A percentile compares a stretch with the other conserved stretches of the same genome.
These are phyloP conservation scores for Penicillium coffeae DNA, from an alignment of 495 filamentous ascomycete species.

Conservation along the genomic window DNA sequence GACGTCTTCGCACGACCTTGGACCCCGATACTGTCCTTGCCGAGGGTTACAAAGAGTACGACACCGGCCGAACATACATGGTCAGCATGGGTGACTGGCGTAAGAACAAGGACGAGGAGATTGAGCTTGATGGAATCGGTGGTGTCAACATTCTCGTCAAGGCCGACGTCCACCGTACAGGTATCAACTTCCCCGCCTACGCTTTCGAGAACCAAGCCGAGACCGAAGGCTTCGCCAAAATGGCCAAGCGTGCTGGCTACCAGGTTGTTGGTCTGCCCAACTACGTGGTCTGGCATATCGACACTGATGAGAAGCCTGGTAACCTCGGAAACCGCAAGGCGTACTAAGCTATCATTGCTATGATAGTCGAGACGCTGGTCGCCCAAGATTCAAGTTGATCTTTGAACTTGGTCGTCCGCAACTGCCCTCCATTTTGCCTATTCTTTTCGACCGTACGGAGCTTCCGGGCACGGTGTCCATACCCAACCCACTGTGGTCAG, in stretches of 20 bases:
- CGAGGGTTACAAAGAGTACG: constrained; percentile 92
- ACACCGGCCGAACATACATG: constrained; percentile 84
- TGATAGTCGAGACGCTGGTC: constrained; percentile 8
- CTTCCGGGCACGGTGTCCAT: constrained; percentile 6
- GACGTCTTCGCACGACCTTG: constrained; percentile 66
- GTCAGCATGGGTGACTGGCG: constrained; percentile 86
- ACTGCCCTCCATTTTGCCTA: constrained; percentile 13
- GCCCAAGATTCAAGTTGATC: constrained; percentile 18
- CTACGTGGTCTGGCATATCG: constrained; percentile 98
- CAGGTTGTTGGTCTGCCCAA: constrained; percentile 90
- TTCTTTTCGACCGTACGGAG: constrained; percentile 6
- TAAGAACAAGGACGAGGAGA: constrained; percentile 82
- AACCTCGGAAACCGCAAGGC: constrained; percentile 54
- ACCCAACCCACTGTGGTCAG: constrained; percentile 13
- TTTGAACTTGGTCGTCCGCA: constrained; percentile 18
- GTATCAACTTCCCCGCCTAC: constrained; percentile 96
- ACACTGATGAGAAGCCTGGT: constrained; percentile 95
- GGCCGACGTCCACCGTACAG: constrained; percentile 95
- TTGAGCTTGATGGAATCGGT: constrained; percentile 91
- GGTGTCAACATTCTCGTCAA: constrained; percentile 98
- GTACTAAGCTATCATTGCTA: constrained; percentile 25
- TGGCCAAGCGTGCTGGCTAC: constrained; percentile 97
- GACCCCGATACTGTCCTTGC: constrained; percentile 76
- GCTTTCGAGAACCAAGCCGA: constrained; percentile 99
- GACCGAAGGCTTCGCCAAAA: constrained; percentile 96